A percentile compares a stretch with the other conserved stretches of the same genome.
These are phyloP conservation scores for Brassica napus DNA, from an alignment of 345 rosid species.

Conservation along the genomic window Da-Ae NC_063442.1:4012501-4013000, in stretches of 20 bases:
- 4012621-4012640: slow-evolving; percentile 47
- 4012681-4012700: slow-evolving; percentile 52
- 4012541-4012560: slow-evolving; percentile 22
- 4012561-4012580: slow-evolving; percentile 17
- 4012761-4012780: slow-evolving; percentile 82
- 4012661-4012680: slow-evolving; percentile 63
- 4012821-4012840: slow-evolving; percentile 86
- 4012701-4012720: slow-evolving; percentile 53
- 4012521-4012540: background rate
- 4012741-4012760: slow-evolving; percentile 60
- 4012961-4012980: slow-evolving; percentile 82
- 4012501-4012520: background rate
- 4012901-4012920: slow-evolving; percentile 50
- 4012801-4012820: slow-evolving; percentile 53
- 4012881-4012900: slow-evolving; percentile 66
- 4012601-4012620: slow-evolving; percentile 50
- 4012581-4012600: slow-evolving; percentile 58
- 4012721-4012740: slow-evolving; percentile 47
- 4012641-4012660: slow-evolving; percentile 53
- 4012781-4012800: slow-evolving; percentile 45
- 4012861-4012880: slow-evolving; percentile 57
- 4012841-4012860: slow-evolving; percentile 66
- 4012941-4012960: slow-evolving; percentile 69
- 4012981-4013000: slow-evolving; percentile 59
- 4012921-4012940: slow-evolving; percentile 79